Percentiles rank a stretch among this genome's conserved stretches.
phyloP scores from a whole-genome alignment of 345 rosid genomes.

The Sisymbrium irio region DNA sequence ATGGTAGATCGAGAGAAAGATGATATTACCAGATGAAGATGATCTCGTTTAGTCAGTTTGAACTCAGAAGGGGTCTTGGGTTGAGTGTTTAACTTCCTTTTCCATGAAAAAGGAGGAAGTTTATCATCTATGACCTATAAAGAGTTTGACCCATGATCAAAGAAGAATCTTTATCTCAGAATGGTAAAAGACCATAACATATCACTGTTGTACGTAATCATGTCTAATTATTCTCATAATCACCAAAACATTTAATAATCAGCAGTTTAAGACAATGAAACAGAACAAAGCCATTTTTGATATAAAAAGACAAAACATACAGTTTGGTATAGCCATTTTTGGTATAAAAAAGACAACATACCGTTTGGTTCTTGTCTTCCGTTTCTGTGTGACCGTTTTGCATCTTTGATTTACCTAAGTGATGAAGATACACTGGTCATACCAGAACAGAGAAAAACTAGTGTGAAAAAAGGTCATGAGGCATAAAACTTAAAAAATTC shows the following conservation, averaged over 20 bases:
- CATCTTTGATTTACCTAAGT: slow-evolving; percentile 30
- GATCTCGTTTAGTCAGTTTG: slow-evolving; percentile 41
- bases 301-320: slow-evolving; percentile 12
- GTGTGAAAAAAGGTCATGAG: not conserved
- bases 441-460: not conserved
- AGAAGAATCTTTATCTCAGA: not conserved
- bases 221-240: not conserved
- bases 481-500: not conserved
- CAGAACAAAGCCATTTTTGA: not conserved
- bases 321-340: slow-evolving; percentile 3
- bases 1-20: not conserved
- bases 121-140: slow-evolving; percentile 41
- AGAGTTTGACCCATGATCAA: slow-evolving; percentile 8
- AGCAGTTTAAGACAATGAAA: not conserved
- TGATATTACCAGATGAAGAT: slow-evolving; percentile 52
- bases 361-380: slow-evolving; percentile 30
- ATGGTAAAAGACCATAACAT: not conserved
- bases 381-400: slow-evolving; percentile 15
- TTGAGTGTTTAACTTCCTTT: slow-evolving; percentile 43
- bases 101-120: slow-evolving; percentile 58
- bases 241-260: not conserved
- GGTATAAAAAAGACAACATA: slow-evolving; percentile 1
- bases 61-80: slow-evolving; percentile 40
- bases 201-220: not conserved
- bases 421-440: not conserved